Percentiles rank a stretch among this genome's conserved stretches.
Evolutionary conservation across 768 basidiomycete species (phyloP).

Genomic region (Podaxis carcinomalis): DNA sequence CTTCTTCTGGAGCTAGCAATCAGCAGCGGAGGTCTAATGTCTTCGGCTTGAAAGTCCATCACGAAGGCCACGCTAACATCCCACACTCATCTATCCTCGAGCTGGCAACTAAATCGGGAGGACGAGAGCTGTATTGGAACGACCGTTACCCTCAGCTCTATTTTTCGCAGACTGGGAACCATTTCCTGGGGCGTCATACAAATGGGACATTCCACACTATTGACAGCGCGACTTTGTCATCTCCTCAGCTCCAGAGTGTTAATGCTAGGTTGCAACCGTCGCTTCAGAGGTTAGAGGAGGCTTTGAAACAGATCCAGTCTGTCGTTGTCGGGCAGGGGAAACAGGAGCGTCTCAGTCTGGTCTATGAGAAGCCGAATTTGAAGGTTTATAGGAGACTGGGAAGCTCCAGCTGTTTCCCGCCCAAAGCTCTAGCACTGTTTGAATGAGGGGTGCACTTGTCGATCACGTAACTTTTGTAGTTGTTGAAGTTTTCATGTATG

Average conservation of each 20-base stretch:
- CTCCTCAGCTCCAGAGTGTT: conserved; percentile 28
- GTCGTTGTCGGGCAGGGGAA: conserved; percentile 49
- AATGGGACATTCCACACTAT: conserved; percentile 48
- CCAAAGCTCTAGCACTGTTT: conserved; percentile 21
- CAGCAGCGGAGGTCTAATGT: not conserved
- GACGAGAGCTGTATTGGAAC: conserved; percentile 18
- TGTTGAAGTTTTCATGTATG: too few species aligned
- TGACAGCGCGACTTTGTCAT: conserved; percentile 40
- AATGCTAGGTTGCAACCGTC: conserved; percentile 27
- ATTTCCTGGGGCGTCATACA: conserved; percentile 54
- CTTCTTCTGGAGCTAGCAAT: not conserved
- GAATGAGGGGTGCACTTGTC: not conserved
- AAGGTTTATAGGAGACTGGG: conserved; percentile 43
- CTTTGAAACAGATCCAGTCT: conserved; percentile 40
- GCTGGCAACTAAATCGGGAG: conserved; percentile 38
- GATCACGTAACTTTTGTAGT: too few species aligned
- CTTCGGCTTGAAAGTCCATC: conserved; percentile 19
- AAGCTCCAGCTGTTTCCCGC: conserved; percentile 39
- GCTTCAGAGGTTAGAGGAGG: conserved; percentile 33
- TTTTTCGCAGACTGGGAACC: conserved; percentile 62
- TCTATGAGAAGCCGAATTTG: conserved; percentile 3
- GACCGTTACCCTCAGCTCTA: conserved; percentile 62
- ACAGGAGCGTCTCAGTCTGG: conserved; percentile 28
- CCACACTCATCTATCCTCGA: conserved; percentile 41
- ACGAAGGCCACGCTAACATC: conserved; percentile 26